Evolutionary conservation across 805 yeast genomes (phyloP).

Genomic region (Metschnikowia anglica): DNA sequence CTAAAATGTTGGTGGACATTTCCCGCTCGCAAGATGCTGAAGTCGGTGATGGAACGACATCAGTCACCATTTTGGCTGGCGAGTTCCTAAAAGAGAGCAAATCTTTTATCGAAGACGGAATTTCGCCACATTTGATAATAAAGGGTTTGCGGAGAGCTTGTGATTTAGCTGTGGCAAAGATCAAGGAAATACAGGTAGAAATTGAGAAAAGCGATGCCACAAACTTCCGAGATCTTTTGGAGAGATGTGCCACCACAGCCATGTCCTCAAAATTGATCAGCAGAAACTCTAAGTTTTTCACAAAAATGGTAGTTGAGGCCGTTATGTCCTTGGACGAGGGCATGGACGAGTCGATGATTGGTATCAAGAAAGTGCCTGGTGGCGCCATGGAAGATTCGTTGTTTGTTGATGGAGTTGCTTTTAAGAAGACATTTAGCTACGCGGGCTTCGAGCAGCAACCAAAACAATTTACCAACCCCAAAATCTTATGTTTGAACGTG

Average conservation of each 20-base stretch:
- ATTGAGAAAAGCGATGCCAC: constrained; percentile 53
- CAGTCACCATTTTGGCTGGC: constrained; percentile 92
- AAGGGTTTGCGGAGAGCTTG: constrained; percentile 87
- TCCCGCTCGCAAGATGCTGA: constrained; percentile 97
- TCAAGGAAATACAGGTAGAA: constrained; percentile 73
- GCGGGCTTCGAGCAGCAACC: constrained; percentile 99
- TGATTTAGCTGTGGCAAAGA: constrained; percentile 67
- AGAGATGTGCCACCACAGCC: constrained; percentile 94
- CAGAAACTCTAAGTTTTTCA: constrained; percentile 83
- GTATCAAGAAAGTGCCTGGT: constrained; percentile 92
- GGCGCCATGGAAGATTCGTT: constrained; percentile 94
- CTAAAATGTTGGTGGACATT: constrained; percentile 90
- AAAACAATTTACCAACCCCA: constrained; percentile 75
- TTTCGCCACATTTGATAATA: constrained; percentile 83
- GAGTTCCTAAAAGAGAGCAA: constrained; percentile 91
- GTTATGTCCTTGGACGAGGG: constrained; percentile 83
- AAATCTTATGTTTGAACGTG: constrained; percentile 79
- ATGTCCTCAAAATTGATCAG: constrained; percentile 94
- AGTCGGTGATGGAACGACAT: constrained; percentile 98
- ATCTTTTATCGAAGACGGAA: constrained; percentile 91
- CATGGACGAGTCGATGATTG: constrained; percentile 85
- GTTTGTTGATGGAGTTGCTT: constrained; percentile 92
- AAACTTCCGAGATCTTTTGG: constrained; percentile 69
- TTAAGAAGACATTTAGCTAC: constrained; percentile 93
- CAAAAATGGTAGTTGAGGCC: constrained; percentile 96